Base-by-base conservation (phyloP, 2,329 filamentous ascomycete species). In the Juglanconis oblonga region DNA sequence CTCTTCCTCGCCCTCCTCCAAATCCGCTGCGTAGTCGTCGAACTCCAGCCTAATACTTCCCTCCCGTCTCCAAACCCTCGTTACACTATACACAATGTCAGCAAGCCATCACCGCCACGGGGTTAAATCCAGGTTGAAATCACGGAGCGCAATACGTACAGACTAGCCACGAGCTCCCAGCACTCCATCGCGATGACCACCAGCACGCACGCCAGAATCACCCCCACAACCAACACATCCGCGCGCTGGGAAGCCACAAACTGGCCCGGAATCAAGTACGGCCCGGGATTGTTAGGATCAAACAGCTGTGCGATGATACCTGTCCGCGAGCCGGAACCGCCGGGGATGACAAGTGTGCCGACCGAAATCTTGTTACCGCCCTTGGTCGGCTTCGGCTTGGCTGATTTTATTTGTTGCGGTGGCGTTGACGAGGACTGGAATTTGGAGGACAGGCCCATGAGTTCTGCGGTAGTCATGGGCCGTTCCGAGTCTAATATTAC, bases 181-280 rank as follows among this genome's bases (percentile, higher is more conserved):
- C 67, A 64, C 66, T 73, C 72, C 14, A 72, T 65, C 5, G 64
- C 54, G 6, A 73, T 62, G 31, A 74, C 68, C 7, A 69, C 64
- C 31, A 70, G 24, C 40, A 74, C 50, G 50, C 73, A 75, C 5
- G 67, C 63, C 10, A 67, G 55, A 1, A 69, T 68, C 31, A 74
- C 58, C 51, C 64, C 63, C 33, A 74, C 68, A n/a, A 72, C 65
- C 14, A 70, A 59, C 62, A 70, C 61, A 44, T 73, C 70, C 55
- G 70, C 67, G 47, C 66, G 64, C 11, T 71, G 57, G 14, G 44
- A 40, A 32, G 55, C 40, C 10, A 50, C 55, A 5, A 42, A 57
- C 7, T 57, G 40, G 13, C 35, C 45, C 13, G 55, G 55, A 9
- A 57, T 36, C 33, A 57, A 24, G 24, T 51, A 57, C 29, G 55